phyloP scores from a whole-genome alignment of 495 filamentous ascomycete species.

The Glarea lozoyensis region DNA sequence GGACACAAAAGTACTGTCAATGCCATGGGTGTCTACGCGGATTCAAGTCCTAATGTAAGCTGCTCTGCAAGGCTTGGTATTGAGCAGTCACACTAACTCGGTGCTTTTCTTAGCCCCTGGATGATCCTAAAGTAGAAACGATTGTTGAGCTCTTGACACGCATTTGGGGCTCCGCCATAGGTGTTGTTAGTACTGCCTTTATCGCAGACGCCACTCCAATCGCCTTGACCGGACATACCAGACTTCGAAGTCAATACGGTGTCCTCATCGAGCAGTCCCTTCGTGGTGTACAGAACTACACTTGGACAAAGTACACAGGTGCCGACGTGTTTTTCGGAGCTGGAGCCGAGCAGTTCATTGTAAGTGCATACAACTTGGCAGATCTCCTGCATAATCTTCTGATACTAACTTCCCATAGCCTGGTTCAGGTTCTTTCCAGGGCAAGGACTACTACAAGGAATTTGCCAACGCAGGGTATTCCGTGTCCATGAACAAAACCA shows the following conservation, averaged over 20 bases:
- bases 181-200: conserved; percentile 28
- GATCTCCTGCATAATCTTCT: no score
- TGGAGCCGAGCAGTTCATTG: conserved; percentile 64
- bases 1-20: conserved; percentile 71
- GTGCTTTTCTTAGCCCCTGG: no score
- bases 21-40: conserved; percentile 62
- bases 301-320: conserved; percentile 57
- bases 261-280: conserved; percentile 52
- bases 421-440: conserved; percentile 39
- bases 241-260: conserved; percentile 51
- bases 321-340: conserved; percentile 67
- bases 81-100: no score
- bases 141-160: conserved; percentile 63
- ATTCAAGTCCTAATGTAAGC: conserved; percentile 51
- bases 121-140: conserved; percentile 73
- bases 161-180: conserved; percentile 36
- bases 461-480: conserved; percentile 37
- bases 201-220: conserved; percentile 68
- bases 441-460: conserved; percentile 56
- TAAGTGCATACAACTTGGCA: no score
- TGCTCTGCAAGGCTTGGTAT: no score
- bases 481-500: conserved; percentile 57
- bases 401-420: no score
- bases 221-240: conserved; percentile 56
- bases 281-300: conserved; percentile 52